phyloP scores from a whole-genome alignment of 164 flowering plant genomes.

The Sedum album region DNA sequence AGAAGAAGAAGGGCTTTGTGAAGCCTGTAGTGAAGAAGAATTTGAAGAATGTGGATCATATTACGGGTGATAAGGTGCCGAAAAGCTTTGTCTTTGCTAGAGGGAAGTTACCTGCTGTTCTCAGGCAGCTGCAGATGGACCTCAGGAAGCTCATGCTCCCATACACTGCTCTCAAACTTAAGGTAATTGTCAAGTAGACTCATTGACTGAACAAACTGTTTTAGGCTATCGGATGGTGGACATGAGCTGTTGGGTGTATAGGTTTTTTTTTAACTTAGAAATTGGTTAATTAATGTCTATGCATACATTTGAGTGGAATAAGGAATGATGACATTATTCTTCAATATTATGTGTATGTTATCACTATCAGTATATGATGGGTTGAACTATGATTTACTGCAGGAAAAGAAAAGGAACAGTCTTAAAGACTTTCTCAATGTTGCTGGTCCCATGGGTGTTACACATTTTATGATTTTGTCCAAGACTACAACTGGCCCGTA shows the following conservation, averaged over 20 bases:
- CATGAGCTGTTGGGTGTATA: too few species aligned
- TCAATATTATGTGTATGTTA: background rate
- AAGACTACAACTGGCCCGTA: conserved; percentile 70
- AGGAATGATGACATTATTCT: background rate
- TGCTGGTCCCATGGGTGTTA: conserved; percentile 96
- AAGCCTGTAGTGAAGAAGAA: conserved; percentile 43
- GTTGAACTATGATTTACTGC: conserved; percentile 17
- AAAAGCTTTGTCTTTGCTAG: too few species aligned
- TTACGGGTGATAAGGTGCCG: conserved; percentile 27
- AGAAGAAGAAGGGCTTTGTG: conserved; percentile 39
- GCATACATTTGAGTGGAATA: too few species aligned
- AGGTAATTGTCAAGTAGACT: too few species aligned
- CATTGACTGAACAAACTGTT: too few species aligned
- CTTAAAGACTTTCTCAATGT: conserved; percentile 85
- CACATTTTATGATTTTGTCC: conserved; percentile 85
- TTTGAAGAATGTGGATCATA: conserved; percentile 54
- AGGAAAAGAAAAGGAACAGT: conserved; percentile 85
- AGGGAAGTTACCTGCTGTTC: too few species aligned
- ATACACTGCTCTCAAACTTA: too few species aligned
- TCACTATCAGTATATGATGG: conserved; percentile 1
- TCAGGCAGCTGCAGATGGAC: too few species aligned
- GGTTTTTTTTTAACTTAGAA: background rate
- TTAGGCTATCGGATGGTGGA: too few species aligned
- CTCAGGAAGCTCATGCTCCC: conserved; percentile 82
- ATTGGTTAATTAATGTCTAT: background rate